phyloP scores from a whole-genome alignment of 495 filamentous ascomycete genomes.

The Tuber calosporum region DNA sequence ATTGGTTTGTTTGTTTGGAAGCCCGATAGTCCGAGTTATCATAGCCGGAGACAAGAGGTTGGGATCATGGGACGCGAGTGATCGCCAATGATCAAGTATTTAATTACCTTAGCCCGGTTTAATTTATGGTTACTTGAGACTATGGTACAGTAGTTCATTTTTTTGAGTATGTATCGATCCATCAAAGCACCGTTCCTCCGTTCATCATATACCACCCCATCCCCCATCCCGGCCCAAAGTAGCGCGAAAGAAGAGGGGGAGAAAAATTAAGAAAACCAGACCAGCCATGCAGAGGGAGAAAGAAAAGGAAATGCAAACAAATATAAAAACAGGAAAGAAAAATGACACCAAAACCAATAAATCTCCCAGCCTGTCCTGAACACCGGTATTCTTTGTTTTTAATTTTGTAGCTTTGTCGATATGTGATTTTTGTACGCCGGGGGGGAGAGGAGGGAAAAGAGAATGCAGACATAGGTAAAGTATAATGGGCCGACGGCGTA shows the following conservation, averaged over 20 bases:
- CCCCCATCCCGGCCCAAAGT: background rate
- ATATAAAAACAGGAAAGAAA: background rate
- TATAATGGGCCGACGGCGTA: background rate
- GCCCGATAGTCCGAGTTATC: background rate
- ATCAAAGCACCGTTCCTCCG: background rate
- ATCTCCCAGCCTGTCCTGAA: background rate
- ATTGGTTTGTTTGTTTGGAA: background rate
- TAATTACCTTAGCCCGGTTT: background rate
- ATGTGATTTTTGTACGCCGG: background rate
- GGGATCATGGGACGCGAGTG: background rate
- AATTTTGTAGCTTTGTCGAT: background rate
- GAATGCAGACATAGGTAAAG: background rate
- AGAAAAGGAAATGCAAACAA: background rate
- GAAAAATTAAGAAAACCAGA: background rate
- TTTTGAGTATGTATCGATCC: background rate
- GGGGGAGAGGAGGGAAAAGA: background rate
- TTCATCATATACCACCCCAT: background rate
- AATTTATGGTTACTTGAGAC: background rate
- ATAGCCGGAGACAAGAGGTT: background rate
- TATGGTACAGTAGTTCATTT: background rate
- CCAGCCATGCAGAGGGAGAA: conserved; percentile 3
- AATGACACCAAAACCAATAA: background rate
- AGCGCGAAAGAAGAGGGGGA: background rate
- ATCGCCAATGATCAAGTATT: background rate
- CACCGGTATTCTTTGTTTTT: background rate